These are phyloP conservation scores for Pythium rhizo-oryzae DNA, from an alignment of 352 stramenopile species.

Conservation along the genomic window DNA sequence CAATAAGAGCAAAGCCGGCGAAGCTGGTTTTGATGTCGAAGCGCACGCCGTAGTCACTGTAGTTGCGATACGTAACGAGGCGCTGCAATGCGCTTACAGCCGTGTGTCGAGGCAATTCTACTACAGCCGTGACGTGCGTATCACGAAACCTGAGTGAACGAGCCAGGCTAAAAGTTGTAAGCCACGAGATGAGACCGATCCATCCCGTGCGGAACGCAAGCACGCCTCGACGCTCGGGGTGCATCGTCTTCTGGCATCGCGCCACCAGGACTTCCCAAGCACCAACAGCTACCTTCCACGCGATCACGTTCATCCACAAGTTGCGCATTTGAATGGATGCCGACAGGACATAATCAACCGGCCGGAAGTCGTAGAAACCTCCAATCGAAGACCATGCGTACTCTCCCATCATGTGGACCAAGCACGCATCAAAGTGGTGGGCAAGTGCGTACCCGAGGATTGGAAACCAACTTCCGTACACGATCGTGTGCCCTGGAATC, in stretches of 20 bases:
- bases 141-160: slow-evolving; percentile 19
- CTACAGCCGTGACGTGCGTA: slow-evolving; percentile 8
- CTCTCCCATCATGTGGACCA: slow-evolving; percentile 10
- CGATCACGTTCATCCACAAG: slow-evolving; percentile 30
- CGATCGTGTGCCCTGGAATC: slow-evolving; percentile 53
- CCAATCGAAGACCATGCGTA: slow-evolving; percentile 24
- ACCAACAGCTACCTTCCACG: slow-evolving; percentile 22
- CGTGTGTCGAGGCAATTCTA: neutral
- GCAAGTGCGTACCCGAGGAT: slow-evolving; percentile 35
- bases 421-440: slow-evolving; percentile 44
- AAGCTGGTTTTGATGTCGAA: slow-evolving; percentile 10
- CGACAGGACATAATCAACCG: slow-evolving; percentile 16
- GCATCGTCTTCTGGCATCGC: neutral
- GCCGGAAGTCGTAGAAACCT: slow-evolving; percentile 26
- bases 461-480: slow-evolving; percentile 49
- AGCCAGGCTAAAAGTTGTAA: slow-evolving; percentile 23
- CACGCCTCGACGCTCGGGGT: slow-evolving; percentile 1
- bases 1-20: neutral
- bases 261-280: neutral
- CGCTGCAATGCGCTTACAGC: neutral
- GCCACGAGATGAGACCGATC: slow-evolving; percentile 15
- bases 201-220: slow-evolving; percentile 14
- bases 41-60: slow-evolving; percentile 10
- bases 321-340: slow-evolving; percentile 39
- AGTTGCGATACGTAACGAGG: neutral